These are phyloP conservation scores for Cercospora janseana DNA, from an alignment of 2,329 filamentous ascomycete species.

Conservation along the genomic window DNA sequence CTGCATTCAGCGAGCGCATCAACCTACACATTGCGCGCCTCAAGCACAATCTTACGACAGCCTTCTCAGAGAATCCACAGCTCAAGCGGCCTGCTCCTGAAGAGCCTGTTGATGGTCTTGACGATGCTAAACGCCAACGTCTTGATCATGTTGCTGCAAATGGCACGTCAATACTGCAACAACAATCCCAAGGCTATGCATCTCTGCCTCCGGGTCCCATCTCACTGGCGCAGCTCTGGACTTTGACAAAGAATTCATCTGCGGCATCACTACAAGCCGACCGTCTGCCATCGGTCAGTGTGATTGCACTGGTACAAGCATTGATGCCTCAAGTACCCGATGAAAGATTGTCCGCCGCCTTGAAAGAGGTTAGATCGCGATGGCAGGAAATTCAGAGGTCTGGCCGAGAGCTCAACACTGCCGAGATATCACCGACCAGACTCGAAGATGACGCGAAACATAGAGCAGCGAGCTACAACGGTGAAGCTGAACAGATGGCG, in stretches of 20 bases:
- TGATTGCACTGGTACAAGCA: constrained; percentile 77
- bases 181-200: constrained; percentile 54
- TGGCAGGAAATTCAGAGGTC: constrained; percentile 41
- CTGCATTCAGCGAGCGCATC: constrained; percentile 71
- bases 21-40: constrained; percentile 84
- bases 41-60: constrained; percentile 72
- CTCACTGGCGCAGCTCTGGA: constrained; percentile 80
- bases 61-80: constrained; percentile 70
- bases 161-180: constrained; percentile 26
- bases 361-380: constrained; percentile 57
- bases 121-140: constrained; percentile 77
- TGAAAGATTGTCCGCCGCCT: constrained; percentile 66
- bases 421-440: not conserved
- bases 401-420: not conserved
- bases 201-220: constrained; percentile 73
- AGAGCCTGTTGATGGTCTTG: constrained; percentile 69
- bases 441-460: too few relatives aligned
- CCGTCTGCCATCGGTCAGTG: constrained; percentile 69
- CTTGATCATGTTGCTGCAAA: constrained; percentile 54
- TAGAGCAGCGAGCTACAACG: too few relatives aligned
- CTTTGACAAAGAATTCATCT: constrained; percentile 71
- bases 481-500: constrained; percentile 73
- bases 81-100: constrained; percentile 69
- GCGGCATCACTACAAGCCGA: constrained; percentile 80
- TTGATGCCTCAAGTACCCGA: constrained; percentile 71